Base-by-base conservation (phyloP, 345 rosid genomes). In the Trapa incisa region DNA sequence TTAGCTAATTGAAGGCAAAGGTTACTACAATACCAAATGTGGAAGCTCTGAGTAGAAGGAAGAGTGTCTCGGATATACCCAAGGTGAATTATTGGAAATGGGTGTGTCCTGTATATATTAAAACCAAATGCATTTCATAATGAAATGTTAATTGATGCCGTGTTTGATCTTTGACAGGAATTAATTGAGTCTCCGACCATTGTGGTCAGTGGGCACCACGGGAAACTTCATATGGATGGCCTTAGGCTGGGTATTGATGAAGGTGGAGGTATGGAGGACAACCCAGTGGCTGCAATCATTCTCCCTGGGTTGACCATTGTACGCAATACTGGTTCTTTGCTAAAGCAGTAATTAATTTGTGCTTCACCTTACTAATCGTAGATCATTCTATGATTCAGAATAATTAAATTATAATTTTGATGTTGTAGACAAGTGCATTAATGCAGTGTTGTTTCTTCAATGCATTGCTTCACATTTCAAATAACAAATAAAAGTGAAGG, bases 191-290 rank as follows among this genome's bases (percentile, higher is more conserved):
- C 82, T 29, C 70, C 84, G 11, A 84, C 86, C 5, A 68, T 88
- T 75, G 69, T 93, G 57, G 86, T 87, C 13, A 93, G 98, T 29
- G 95, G 97, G 0, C 89, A 86, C 85, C 97, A 88, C 36, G 95
- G 84, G 53, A 86, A 85, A 72, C 96, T 93, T 74, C 86, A 83
- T 42, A 75, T 93, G 9, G 89, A 90, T 64, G 95, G 87, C 48
- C 75, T 86, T 73, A 82, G 98, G 75, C 68, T 93, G 82, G 79
- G 88, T 67, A 83, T 93, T 17, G 97, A 93, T 61, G 96, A 93
- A 84, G 86, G 92, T 1, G 97, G 98, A 0, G 97, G 94, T 63
- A 67, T 71, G 29, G 85, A 78, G 45, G 69, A 77, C 12, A 93
- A 82, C 47, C 98, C 92, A 0, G 76, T 90, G 42, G 97, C 94